A percentile compares a stretch with the other conserved stretches of the same genome.
Conservation (phyloP, 768 basidiomycete species). For the Termitomyces sp. region DNA sequence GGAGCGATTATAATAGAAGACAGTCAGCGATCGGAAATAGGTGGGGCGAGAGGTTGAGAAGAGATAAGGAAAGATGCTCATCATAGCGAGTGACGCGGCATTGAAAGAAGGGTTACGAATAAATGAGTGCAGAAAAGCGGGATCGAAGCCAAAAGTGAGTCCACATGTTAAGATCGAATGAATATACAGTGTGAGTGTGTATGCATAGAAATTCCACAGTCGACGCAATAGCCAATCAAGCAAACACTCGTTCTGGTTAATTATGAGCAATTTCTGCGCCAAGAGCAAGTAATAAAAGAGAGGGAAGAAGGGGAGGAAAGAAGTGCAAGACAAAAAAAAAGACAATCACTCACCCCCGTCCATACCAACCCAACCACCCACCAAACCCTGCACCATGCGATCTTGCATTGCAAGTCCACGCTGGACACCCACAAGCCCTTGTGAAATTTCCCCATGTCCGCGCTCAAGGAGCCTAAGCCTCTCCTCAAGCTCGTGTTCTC, state of each 20-base stretch:
- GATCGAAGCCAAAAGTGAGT: background rate
- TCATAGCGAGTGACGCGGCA: background rate
- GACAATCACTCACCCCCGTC: slow-evolving; percentile 35
- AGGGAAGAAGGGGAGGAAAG: background rate
- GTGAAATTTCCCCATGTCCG: slow-evolving; percentile 31
- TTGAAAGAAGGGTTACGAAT: background rate
- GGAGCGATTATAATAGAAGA: slow-evolving; percentile 6
- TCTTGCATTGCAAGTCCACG: slow-evolving; percentile 79
- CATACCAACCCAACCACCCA: slow-evolving; percentile 36
- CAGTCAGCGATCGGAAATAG: slow-evolving; percentile 6
- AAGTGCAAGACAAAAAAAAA: slow-evolving; percentile 2
- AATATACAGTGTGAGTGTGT: background rate
- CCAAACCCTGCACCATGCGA: slow-evolving; percentile 73
- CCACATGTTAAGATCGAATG: background rate
- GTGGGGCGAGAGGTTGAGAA: slow-evolving; percentile 1
- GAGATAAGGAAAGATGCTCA: slow-evolving; percentile 4
- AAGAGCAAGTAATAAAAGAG: background rate
- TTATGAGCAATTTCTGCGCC: background rate
- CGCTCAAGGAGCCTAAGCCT: slow-evolving; percentile 31
- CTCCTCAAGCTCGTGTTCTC: slow-evolving; percentile 28
- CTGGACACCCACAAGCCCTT: slow-evolving; percentile 33
- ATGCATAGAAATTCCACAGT: background rate
- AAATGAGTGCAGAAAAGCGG: background rate
- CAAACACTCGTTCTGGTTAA: background rate
- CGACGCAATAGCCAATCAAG: background rate